A percentile compares a stretch with the other conserved stretches of the same genome.
These are phyloP conservation scores for Blastocladiella britannica DNA, from an alignment of 192 early-diverging fungal genomes.

Conservation along the genomic window DNA sequence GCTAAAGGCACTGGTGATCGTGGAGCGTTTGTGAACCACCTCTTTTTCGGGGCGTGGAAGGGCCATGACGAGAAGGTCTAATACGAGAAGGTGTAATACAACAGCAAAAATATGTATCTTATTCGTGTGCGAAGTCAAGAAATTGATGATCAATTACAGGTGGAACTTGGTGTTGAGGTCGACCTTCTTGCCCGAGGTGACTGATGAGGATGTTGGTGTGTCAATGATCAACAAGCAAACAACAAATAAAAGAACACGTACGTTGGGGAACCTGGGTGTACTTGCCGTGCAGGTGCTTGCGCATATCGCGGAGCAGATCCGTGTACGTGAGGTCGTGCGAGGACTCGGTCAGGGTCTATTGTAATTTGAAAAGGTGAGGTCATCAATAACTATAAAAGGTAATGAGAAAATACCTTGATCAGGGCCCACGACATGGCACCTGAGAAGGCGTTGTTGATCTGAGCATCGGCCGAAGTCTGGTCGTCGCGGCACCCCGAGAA, in stretches of 20 bases:
- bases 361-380: too few species aligned
- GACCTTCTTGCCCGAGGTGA: conserved; percentile 42
- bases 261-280: conserved; percentile 52
- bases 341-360: conserved; percentile 8
- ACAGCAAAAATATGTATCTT: too few species aligned
- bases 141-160: too few species aligned
- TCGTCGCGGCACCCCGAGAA: conserved; percentile 35
- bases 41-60: too few species aligned
- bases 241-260: conserved; percentile 41
- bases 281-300: conserved; percentile 30
- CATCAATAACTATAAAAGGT: too few species aligned
- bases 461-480: conserved; percentile 48
- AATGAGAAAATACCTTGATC: conserved; percentile 17
- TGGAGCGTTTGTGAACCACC: too few species aligned
- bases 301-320: conserved; percentile 25
- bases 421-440: conserved; percentile 49
- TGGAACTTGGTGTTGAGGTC: conserved; percentile 16
- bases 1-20: too few species aligned
- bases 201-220: conserved; percentile 69
- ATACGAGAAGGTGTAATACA: too few species aligned
- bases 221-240: conserved; percentile 32
- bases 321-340: conserved; percentile 15
- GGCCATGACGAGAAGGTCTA: too few species aligned
- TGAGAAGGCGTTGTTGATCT: conserved; percentile 35
- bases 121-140: too few species aligned